Evolutionary conservation across 2,329 filamentous ascomycete species (phyloP).

Genomic region (Penicillium sp.): DNA sequence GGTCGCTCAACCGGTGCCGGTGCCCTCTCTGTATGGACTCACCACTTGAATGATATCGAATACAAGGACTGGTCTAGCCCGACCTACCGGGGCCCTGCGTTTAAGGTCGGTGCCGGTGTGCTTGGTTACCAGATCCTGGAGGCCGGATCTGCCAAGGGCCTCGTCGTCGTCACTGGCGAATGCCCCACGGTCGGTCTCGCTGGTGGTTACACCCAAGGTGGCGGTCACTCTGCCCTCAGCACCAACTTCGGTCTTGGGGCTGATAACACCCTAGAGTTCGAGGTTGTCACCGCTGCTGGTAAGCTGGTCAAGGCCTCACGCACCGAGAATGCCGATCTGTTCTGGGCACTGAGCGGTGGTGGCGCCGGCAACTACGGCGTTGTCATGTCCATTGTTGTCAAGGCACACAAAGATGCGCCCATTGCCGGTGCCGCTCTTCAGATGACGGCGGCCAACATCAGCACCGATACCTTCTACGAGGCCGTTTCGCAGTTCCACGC

Average conservation of each 20-base stretch:
- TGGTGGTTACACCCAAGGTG: slow-evolving; percentile 61
- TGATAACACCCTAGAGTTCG: slow-evolving; percentile 57
- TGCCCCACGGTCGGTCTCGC: slow-evolving; percentile 57
- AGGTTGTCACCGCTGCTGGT: slow-evolving; percentile 51
- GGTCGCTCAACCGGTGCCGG: slow-evolving; percentile 63
- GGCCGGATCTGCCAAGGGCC: slow-evolving; percentile 45
- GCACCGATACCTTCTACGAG: slow-evolving; percentile 51
- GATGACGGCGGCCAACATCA: slow-evolving; percentile 37
- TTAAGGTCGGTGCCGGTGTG: slow-evolving; percentile 56
- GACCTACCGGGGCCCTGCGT: slow-evolving; percentile 51
- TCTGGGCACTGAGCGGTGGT: slow-evolving; percentile 23
- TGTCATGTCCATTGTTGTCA: slow-evolving; percentile 56
- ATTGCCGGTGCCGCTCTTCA: slow-evolving; percentile 47
- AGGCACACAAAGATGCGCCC: slow-evolving; percentile 47
- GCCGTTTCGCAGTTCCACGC: slow-evolving; percentile 52
- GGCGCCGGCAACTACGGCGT: slow-evolving; percentile 59
- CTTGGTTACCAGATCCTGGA: slow-evolving; percentile 51
- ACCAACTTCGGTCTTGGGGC: slow-evolving; percentile 57
- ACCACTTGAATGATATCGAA: slow-evolving; percentile 31
- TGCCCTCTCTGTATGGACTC: slow-evolving; percentile 37
- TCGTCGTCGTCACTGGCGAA: slow-evolving; percentile 56
- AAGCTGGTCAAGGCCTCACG: slow-evolving; percentile 16
- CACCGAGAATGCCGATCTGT: slow-evolving; percentile 18
- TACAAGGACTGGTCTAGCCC: slow-evolving; percentile 37
- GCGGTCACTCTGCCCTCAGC: slow-evolving; percentile 57